A percentile compares a stretch with the other conserved stretches of the same genome.
Evolutionary conservation across 1,139 yeast genomes (phyloP).

Genomic region (Pichia sp.): DNA sequence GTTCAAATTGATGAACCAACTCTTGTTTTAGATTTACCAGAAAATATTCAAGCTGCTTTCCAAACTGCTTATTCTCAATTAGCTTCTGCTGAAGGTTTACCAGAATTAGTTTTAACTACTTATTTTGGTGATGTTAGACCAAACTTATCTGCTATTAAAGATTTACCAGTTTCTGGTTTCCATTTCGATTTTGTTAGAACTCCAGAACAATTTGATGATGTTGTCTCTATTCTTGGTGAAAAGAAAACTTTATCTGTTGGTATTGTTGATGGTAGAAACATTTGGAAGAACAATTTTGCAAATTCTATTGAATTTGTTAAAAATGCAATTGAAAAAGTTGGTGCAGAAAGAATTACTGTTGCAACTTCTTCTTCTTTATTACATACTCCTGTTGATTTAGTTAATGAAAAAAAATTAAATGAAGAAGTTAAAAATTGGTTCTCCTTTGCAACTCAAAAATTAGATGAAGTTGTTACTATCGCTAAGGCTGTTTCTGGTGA

Average conservation of each 20-base stretch:
- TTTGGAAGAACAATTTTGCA: conserved; percentile 95
- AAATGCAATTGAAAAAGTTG: conserved; percentile 78
- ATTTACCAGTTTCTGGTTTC: conserved; percentile 89
- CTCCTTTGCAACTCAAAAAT: conserved; percentile 96
- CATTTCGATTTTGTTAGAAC: conserved; percentile 96
- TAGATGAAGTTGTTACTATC: conserved; percentile 81
- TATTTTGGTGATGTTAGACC: conserved; percentile 99
- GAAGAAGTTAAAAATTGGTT: conserved; percentile 94
- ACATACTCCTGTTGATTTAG: conserved; percentile 97
- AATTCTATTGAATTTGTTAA: conserved; percentile 77
- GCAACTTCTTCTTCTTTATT: conserved; percentile 87
- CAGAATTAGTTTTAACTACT: conserved; percentile 78
- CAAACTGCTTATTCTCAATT: conserved; percentile 77
- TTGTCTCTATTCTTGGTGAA: conserved; percentile 53
- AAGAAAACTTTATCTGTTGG: conserved; percentile 89
- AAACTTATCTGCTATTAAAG: conserved; percentile 83
- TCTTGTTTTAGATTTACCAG: conserved; percentile 89
- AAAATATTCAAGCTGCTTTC: conserved; percentile 76
- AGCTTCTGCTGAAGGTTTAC: conserved; percentile 55
- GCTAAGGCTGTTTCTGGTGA: conserved; percentile 84
- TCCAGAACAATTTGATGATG: conserved; percentile 92
- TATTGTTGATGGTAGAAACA: conserved; percentile 98
- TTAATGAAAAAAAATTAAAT: conserved; percentile 83
- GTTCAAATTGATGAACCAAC: conserved; percentile 98
- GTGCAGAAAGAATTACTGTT: conserved; percentile 82